These are phyloP conservation scores for Neostapfia colusana DNA, from an alignment of 176 grass and related monocot species.

Conservation along the genomic window DNA sequence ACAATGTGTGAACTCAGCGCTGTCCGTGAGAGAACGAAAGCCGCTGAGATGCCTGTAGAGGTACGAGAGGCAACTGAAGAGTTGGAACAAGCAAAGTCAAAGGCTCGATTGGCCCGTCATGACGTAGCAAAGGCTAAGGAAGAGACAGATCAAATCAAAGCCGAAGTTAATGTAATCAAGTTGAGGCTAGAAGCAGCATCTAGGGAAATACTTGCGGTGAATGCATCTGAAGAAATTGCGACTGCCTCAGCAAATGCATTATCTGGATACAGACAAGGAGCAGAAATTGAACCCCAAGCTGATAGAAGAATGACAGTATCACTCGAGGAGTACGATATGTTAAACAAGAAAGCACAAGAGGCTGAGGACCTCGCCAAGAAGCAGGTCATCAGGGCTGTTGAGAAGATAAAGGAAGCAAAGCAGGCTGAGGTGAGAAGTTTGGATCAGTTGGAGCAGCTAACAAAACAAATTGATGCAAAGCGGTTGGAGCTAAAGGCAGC, in stretches of 20 bases:
- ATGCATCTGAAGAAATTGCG: conserved; percentile 60
- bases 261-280: conserved; percentile 39
- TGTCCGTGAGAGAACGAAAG: conserved; percentile 43
- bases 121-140: conserved; percentile 55
- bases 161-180: conserved; percentile 46
- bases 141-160: conserved; percentile 53
- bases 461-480: conserved; percentile 46
- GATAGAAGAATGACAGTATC: conserved; percentile 47
- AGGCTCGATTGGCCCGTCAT: conserved; percentile 37
- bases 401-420: conserved; percentile 63
- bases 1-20: conserved; percentile 32
- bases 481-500: conserved; percentile 44
- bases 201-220: conserved; percentile 64
- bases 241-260: conserved; percentile 52
- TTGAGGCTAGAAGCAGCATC: conserved; percentile 52
- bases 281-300: conserved; percentile 13
- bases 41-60: conserved; percentile 42
- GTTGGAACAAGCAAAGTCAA: conserved; percentile 47
- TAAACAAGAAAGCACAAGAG: conserved; percentile 59
- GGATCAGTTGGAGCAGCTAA: conserved; percentile 45
- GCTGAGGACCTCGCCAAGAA: conserved; percentile 55
- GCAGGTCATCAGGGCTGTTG: conserved; percentile 51
- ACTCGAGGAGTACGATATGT: conserved; percentile 54
- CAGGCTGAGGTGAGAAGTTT: conserved; percentile 62
- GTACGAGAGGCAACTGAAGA: conserved; percentile 50